Conservation (phyloP, 805 yeast species). For the Sporopachydermia lactativora region DNA sequence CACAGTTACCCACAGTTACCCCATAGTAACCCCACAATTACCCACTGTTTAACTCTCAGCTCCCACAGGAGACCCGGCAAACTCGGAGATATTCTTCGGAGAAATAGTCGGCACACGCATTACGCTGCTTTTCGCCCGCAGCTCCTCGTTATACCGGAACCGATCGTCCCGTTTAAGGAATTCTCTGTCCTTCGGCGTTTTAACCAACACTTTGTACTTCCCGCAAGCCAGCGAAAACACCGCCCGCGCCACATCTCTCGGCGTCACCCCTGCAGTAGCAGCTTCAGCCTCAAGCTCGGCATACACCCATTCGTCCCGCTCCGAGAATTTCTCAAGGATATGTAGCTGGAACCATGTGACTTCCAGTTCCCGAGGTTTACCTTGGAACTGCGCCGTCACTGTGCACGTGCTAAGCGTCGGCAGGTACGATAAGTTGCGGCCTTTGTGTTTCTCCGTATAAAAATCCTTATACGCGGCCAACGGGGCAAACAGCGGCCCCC, state of each 20-base stretch:
- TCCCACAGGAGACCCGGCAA: background rate
- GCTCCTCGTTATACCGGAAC: slow-evolving; percentile 4
- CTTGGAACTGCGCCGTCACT: slow-evolving; percentile 8
- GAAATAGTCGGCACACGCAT: slow-evolving; percentile 6
- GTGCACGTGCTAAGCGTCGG: slow-evolving; percentile 13
- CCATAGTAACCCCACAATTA: too few relatives aligned
- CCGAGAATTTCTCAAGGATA: slow-evolving; percentile 12
- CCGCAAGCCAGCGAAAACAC: slow-evolving; percentile 15
- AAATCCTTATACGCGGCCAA: background rate
- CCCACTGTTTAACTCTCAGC: too few relatives aligned
- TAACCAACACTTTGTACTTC: slow-evolving; percentile 11
- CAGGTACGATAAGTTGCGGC: background rate
- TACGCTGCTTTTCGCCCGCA: background rate
- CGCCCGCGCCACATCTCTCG: slow-evolving; percentile 8
- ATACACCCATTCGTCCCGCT: slow-evolving; percentile 8
- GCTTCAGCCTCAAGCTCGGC: slow-evolving; percentile 8
- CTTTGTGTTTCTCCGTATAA: background rate
- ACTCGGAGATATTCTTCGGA: background rate
- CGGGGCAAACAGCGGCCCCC: background rate
- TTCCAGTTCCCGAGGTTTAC: slow-evolving; percentile 11
- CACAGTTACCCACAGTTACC: too few relatives aligned
- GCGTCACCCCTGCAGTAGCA: slow-evolving; percentile 8
- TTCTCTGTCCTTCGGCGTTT: background rate
- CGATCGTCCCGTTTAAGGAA: slow-evolving; percentile 4
- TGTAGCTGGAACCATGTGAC: slow-evolving; percentile 12